Evolutionary conservation across 208 protist species (phyloP).

Genomic region (Sergeia podlipaevii): DNA sequence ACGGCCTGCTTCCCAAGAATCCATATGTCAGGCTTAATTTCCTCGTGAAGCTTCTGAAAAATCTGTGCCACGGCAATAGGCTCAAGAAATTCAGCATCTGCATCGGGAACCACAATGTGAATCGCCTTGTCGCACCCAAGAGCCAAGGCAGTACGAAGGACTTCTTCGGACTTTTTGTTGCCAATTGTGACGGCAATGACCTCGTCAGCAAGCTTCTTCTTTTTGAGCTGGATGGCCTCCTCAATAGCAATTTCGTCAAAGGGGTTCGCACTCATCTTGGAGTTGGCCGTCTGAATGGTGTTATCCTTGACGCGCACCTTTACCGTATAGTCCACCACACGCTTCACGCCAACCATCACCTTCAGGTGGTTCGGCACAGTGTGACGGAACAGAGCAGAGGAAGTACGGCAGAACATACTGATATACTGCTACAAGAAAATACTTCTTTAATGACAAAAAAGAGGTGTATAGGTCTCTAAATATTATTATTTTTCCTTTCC

Average conservation of each 20-base stretch:
- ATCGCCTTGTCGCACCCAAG: constrained; percentile 95
- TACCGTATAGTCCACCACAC: constrained; percentile 96
- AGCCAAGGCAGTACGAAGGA: constrained; percentile 92
- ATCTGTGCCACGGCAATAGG: constrained; percentile 92
- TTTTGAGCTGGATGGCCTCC: constrained; percentile 94
- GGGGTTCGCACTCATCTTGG: constrained; percentile 97
- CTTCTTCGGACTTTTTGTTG: constrained; percentile 84
- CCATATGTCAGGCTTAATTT: constrained; percentile 87
- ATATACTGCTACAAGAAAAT: neutral
- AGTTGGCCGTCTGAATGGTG: constrained; percentile 92
- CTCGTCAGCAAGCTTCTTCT: constrained; percentile 88
- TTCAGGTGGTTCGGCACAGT: constrained; percentile 64
- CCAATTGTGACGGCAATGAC: constrained; percentile 94
- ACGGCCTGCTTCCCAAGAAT: constrained; percentile 96
- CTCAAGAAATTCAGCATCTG: constrained; percentile 65
- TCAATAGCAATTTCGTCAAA: constrained; percentile 97
- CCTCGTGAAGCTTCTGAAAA: constrained; percentile 87
- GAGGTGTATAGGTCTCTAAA: constrained; percentile 1
- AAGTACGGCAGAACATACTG: constrained; percentile 20
- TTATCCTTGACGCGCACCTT: constrained; percentile 96
- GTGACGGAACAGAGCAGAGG: constrained; percentile 30
- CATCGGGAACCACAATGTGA: constrained; percentile 85
- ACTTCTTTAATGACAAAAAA: neutral
- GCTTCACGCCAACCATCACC: constrained; percentile 96
- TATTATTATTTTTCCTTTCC: too few relatives aligned